Evolutionary conservation across 306 rosid genomes (phyloP).

Genomic region (Corylus avellana): DNA sequence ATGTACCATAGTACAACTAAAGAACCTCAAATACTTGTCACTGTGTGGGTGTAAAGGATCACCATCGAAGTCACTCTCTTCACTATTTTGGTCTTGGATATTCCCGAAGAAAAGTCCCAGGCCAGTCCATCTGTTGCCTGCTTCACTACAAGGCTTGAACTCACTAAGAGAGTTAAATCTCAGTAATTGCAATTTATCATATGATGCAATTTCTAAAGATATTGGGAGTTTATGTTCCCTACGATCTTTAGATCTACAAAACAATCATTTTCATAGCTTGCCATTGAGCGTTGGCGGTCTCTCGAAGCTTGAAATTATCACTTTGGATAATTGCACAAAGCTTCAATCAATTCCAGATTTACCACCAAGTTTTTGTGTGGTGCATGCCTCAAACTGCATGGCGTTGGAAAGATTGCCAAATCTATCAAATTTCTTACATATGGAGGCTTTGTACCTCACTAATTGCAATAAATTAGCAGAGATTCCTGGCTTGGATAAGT

Average conservation of each 20-base stretch:
- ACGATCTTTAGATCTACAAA: not conserved
- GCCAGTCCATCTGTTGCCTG: not conserved
- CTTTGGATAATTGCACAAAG: not conserved
- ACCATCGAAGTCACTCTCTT: too few species aligned
- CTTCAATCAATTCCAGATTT: constrained; percentile 4
- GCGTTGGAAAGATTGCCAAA: too few species aligned
- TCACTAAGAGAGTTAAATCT: not conserved
- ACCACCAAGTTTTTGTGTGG: too few species aligned
- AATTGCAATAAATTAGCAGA: too few species aligned
- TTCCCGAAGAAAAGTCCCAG: not conserved
- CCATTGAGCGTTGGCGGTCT: not conserved
- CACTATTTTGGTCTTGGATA: too few species aligned
- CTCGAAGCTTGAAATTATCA: constrained; percentile 6
- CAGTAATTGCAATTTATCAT: constrained; percentile 10
- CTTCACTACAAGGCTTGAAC: constrained; percentile 22
- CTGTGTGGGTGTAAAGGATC: too few species aligned
- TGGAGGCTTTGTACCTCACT: too few species aligned
- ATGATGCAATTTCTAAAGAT: constrained; percentile 8
- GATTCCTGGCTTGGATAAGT: too few species aligned
- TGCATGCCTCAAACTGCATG: too few species aligned
- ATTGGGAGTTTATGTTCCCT: constrained; percentile 4
- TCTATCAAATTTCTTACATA: too few species aligned
- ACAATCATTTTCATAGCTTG: not conserved
- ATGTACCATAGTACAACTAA: too few species aligned
- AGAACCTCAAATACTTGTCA: too few species aligned